Evolutionary conservation across 2,329 filamentous ascomycete genomes (phyloP), one percentile per base, ranked within the genome.

Genomic region (Dichotomopilus funicola): DNA sequence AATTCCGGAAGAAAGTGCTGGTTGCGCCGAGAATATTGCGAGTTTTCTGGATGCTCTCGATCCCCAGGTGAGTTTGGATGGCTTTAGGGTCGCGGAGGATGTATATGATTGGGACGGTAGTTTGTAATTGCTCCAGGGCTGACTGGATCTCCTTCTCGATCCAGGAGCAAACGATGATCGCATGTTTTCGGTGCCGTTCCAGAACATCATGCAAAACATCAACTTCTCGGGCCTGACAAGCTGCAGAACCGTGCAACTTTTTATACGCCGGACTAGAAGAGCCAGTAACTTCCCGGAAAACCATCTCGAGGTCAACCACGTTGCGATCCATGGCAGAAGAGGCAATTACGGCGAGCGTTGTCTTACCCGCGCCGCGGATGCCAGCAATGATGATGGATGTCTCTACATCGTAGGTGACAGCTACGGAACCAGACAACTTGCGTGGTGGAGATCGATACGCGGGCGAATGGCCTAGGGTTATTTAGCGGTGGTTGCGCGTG

Each of bases 301-400:
- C 77, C 42, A 78, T 77, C 60, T 91, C 87, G 37, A 84, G 78
- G 59, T 91, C 87, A 52, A 91, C 73, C 2, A 91, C 75, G 52
- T 82, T 82, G 42, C 85, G 77, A 52, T 82, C 81, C 68, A 88
- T 83, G 49, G 86, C 85, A 6, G 84, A 83, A 0, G 87, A 87
- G 5, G 87, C 85, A 59, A 91, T 89, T 48, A 91, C 80, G 11
- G 85, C 88, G 9, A 91, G 73, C 1, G 86, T 89, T 1, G 86
- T 87, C 68, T 91, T 91, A 12, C 88, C 88, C 5, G 85, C 82
- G 9, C 87, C 88, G 11, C 86, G 82, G 54, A 89, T 83, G 2
- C 88, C 88, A 27, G 88, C 79, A 13, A 91, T 75, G 6, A 91
- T 79, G 54, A 91, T 82, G 1, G 88, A 89, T 1, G 85, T 83